Evolutionary conservation across 2,329 filamentous ascomycete species (phyloP), one percentile per base, ranked within the genome.

Genomic region (Cercospora canescens): DNA sequence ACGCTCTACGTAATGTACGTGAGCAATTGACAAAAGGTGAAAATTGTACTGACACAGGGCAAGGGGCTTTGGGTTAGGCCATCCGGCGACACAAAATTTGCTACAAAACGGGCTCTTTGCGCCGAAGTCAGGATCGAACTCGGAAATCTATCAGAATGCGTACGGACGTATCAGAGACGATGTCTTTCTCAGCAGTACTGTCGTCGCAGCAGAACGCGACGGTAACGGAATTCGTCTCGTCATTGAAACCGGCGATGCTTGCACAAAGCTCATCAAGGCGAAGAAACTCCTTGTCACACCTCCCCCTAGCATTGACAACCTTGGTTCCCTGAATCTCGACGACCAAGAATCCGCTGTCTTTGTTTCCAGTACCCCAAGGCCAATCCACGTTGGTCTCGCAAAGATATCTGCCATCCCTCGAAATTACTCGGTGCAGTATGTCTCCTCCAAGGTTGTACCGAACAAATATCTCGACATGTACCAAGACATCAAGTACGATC

Each of bases 1-100:
- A 37, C 34, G 3, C 18, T 66, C 6, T 52, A 66, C 30, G 56
- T 66, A 4, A 60, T 66, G 64, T 66, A 56, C 59, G 64, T 45
- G 16, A 6, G 5, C 28, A 28, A 4, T 34, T 16, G 18, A 34
- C 26, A 16, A 24, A 24, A 14, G 6, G 4, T 1, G 8, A 16
- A n/a, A 12, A 26, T 4, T 2, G 11, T 16, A 26, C 50, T 63
- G 35, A 63, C 14, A 24, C 52, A 9, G 16, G n/a, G 1, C 0
- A 18, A 65, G 63, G 30, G 63, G 48, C 8, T 62, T 65, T 37
- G 63, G 34, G 1, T 37, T 62, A 3, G 59, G 52, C 21, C 21
- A 50, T 48, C 52, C 63, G 1, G 58, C 57, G 6, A 28, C 30
- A n/a, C 26, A 62, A 7, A 48, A n/a, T 16, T 24, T 64, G 6